These are phyloP conservation scores for Aureobasidium sp. DNA, from an alignment of 2,329 filamentous ascomycete genomes.

Conservation along the genomic window DNA sequence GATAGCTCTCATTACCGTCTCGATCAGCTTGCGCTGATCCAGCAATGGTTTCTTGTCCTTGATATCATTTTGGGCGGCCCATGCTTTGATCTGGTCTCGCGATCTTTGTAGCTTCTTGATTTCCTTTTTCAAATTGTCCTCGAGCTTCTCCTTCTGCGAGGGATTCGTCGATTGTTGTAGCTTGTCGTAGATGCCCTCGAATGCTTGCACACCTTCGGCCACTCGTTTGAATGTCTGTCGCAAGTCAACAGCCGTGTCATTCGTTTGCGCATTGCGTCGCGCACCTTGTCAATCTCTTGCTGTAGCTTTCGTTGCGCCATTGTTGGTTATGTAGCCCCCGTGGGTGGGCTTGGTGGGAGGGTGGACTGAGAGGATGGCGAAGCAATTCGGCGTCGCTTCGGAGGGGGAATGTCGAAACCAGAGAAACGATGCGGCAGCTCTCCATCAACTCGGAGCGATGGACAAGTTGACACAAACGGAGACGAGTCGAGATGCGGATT, in stretches of 20 bases:
- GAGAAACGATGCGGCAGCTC: not conserved
- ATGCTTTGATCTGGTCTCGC: constrained; percentile 99
- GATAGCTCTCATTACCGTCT: constrained; percentile 60
- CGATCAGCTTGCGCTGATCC: constrained; percentile 91
- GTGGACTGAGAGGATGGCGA: not conserved
- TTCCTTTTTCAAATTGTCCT: constrained; percentile 96
- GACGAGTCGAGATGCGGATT: constrained; percentile 1
- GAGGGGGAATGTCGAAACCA: not conserved
- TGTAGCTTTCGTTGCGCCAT: constrained; percentile 97
- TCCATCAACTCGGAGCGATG: constrained; percentile 8
- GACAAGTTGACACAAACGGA: not conserved
- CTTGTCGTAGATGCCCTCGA: constrained; percentile 96
- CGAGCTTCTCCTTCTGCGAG: constrained; percentile 95
- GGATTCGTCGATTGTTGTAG: constrained; percentile 86
- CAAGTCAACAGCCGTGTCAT: constrained; percentile 14
- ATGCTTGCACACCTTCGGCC: constrained; percentile 80
- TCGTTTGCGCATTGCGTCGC: not conserved
- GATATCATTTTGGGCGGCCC: constrained; percentile 97
- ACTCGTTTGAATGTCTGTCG: constrained; percentile 78
- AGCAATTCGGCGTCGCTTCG: not conserved
- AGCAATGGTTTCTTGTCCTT: constrained; percentile 96
- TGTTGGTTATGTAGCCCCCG: constrained; percentile 25
- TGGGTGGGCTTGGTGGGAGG: not conserved
- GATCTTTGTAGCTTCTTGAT: constrained; percentile 99
- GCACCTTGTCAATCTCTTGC: constrained; percentile 94